phyloP scores from a whole-genome alignment of 768 basidiomycete genomes.

The Trametes maxima region DNA sequence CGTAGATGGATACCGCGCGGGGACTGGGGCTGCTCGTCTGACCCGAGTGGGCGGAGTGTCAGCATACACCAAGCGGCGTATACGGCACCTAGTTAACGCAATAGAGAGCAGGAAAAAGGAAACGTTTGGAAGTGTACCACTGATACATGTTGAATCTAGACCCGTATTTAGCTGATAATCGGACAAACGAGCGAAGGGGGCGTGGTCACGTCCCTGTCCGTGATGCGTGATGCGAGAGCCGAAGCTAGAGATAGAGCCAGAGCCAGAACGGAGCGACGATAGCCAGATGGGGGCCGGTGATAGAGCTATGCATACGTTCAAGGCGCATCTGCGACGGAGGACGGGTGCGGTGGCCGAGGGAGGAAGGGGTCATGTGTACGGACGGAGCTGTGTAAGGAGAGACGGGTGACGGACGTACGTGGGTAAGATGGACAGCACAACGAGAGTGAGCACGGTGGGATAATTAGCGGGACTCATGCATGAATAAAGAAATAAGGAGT shows the following conservation, averaged over 20 bases:
- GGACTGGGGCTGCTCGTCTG: conserved; percentile 95
- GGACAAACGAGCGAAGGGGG: conserved; percentile 24
- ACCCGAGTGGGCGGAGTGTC: conserved; percentile 95
- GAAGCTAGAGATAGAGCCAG: conserved; percentile 9
- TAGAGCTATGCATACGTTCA: not conserved
- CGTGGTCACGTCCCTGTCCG: conserved; percentile 22
- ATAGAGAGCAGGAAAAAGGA: conserved; percentile 4
- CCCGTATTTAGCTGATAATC: conserved; percentile 30
- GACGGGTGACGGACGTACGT: conserved; percentile 1
- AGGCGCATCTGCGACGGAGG: conserved; percentile 8
- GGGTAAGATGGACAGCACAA: conserved; percentile 29
- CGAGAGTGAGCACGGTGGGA: conserved; percentile 23
- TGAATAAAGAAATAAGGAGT: conserved; percentile 32
- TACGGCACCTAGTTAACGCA: conserved; percentile 22
- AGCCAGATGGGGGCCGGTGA: not conserved
- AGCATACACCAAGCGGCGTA: conserved; percentile 96
- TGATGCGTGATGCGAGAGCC: not conserved
- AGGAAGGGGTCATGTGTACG: not conserved
- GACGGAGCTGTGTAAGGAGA: conserved; percentile 16
- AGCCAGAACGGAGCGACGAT: not conserved
- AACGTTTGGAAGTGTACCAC: conserved; percentile 26
- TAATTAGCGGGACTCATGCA: conserved; percentile 27
- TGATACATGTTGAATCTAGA: conserved; percentile 37
- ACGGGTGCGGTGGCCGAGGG: not conserved
- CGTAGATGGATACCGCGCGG: conserved; percentile 88